phyloP scores from a whole-genome alignment of 2,329 filamentous ascomycete genomes.

The Didymella sp. region DNA sequence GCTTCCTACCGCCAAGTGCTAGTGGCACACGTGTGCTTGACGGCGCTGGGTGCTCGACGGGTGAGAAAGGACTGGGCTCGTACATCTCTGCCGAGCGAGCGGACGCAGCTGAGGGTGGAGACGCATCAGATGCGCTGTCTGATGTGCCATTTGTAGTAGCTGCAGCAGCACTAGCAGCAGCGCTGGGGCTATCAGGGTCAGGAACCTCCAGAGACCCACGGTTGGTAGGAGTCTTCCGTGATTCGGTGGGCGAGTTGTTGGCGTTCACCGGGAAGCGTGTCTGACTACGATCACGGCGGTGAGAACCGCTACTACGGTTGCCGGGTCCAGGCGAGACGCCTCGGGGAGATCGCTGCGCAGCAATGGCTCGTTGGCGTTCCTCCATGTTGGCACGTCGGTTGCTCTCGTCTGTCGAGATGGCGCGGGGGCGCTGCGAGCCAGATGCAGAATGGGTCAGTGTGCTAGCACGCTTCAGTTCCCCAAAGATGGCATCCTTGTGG shows the following conservation, averaged over 20 bases:
- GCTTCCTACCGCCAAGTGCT: slow-evolving; percentile 35
- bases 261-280: slow-evolving; percentile 80
- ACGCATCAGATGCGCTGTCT: slow-evolving; percentile 24
- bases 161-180: slow-evolving; percentile 7
- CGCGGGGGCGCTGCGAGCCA: slow-evolving; percentile 73
- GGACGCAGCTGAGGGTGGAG: slow-evolving; percentile 4
- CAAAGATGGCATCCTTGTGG: slow-evolving; percentile 95
- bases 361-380: slow-evolving; percentile 83
- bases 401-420: slow-evolving; percentile 94
- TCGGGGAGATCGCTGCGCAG: slow-evolving; percentile 67
- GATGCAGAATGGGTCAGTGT: slow-evolving; percentile 67
- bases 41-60: slow-evolving; percentile 42
- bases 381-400: slow-evolving; percentile 94
- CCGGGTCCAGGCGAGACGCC: slow-evolving; percentile 75
- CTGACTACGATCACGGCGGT: slow-evolving; percentile 76
- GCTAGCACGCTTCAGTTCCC: slow-evolving; percentile 90
- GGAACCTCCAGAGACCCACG: slow-evolving; percentile 83
- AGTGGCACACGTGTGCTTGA: slow-evolving; percentile 46
- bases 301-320: slow-evolving; percentile 51
- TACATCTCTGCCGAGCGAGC: slow-evolving; percentile 19
- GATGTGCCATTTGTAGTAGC: slow-evolving; percentile 51
- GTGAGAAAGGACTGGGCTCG: slow-evolving; percentile 13
- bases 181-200: slow-evolving; percentile 56
- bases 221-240: slow-evolving; percentile 63
- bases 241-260: slow-evolving; percentile 63